These are phyloP conservation scores for Gossypium herbaceum DNA, from an alignment of 345 rosid genomes.

Conservation along the genomic window DNA sequence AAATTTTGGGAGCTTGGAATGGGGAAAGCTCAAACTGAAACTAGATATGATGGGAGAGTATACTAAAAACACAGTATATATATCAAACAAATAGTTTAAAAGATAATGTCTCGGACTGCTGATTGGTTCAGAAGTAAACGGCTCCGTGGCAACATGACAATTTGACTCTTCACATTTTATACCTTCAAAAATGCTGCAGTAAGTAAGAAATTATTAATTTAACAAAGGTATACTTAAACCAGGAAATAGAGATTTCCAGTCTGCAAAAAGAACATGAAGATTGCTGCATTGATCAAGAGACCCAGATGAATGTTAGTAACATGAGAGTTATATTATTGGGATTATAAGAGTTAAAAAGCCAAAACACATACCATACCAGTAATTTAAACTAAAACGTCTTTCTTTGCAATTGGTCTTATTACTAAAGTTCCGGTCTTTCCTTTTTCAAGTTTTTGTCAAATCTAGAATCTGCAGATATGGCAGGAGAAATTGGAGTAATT, in stretches of 20 bases:
- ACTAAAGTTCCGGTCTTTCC: conserved; percentile 13
- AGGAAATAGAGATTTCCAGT: background rate
- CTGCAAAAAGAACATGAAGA: background rate
- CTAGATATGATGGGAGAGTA: background rate
- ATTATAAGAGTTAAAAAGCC: background rate
- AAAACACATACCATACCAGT: background rate
- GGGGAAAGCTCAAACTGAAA: background rate
- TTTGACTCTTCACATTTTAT: background rate
- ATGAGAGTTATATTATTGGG: background rate
- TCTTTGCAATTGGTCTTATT: background rate
- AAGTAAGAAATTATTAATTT: background rate
- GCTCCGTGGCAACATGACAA: background rate
- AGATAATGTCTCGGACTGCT: background rate
- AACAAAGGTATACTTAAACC: background rate
- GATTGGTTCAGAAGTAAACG: background rate
- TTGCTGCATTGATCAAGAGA: background rate
- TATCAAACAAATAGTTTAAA: background rate
- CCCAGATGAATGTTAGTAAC: background rate
- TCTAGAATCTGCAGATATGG: conserved; percentile 67
- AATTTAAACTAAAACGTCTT: conserved; percentile 5
- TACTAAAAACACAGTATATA: background rate
- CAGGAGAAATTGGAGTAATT: conserved; percentile 87
- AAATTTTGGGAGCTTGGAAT: background rate
- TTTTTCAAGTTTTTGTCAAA: conserved; percentile 49
- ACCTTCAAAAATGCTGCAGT: background rate